Evolutionary conservation across 2,329 filamentous ascomycete genomes (phyloP).

Genomic region (Cercospora sojina): DNA sequence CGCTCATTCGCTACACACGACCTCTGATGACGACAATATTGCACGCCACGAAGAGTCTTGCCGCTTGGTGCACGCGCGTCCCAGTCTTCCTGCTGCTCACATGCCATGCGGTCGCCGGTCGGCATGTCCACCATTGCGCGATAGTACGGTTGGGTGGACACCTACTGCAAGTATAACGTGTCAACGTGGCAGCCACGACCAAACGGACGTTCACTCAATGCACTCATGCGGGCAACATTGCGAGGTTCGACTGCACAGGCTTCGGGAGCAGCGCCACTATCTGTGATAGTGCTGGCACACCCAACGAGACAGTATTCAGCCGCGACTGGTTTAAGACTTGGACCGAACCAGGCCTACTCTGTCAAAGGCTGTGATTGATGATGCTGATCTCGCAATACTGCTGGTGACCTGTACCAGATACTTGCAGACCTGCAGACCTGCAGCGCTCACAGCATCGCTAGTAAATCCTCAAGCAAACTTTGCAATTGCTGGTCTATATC

Average conservation of each 20-base stretch:
- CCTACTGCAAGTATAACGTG: neutral
- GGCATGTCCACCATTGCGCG: neutral
- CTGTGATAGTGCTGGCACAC: neutral
- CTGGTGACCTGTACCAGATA: too few species aligned
- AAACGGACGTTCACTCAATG: neutral
- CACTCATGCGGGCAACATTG: neutral
- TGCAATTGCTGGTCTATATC: neutral
- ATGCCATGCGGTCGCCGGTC: neutral
- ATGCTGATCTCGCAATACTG: too few species aligned
- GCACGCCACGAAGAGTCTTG: neutral
- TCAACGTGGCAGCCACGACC: neutral
- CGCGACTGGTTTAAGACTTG: neutral
- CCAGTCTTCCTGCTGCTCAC: neutral
- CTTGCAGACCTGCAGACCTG: too few species aligned
- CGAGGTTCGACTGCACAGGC: neutral
- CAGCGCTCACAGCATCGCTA: too few species aligned
- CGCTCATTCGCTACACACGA: neutral
- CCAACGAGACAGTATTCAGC: neutral
- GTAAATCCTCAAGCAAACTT: neutral
- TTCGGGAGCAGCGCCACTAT: too few species aligned
- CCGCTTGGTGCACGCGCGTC: neutral
- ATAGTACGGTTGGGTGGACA: neutral
- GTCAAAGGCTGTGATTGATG: too few species aligned
- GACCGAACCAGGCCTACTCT: too few species aligned
- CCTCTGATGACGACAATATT: neutral